These are phyloP conservation scores for Podospora pseudocomata DNA, from an alignment of 495 filamentous ascomycete species.

Conservation along the genomic window DNA sequence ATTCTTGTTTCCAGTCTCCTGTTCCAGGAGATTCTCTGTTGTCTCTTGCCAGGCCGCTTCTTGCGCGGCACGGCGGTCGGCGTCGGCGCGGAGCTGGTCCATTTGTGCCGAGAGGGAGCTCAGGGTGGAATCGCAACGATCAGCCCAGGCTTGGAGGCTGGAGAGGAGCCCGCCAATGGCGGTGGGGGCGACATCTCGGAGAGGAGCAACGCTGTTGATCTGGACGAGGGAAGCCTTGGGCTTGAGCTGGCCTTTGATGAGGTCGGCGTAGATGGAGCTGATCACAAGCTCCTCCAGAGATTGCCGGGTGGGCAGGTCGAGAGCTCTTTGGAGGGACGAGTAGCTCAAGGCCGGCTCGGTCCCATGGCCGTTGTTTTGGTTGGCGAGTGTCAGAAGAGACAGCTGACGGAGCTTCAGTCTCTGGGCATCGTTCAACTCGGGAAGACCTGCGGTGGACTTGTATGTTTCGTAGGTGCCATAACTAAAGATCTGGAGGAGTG, in stretches of 20 bases:
- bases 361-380: slow-evolving; percentile 43
- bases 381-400: slow-evolving; percentile 73
- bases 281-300: slow-evolving; percentile 90
- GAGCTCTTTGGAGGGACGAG: slow-evolving; percentile 56
- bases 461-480: slow-evolving; percentile 87
- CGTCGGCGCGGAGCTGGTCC: slow-evolving; percentile 50
- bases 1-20: slow-evolving; percentile 23
- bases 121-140: slow-evolving; percentile 71
- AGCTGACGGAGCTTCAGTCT: slow-evolving; percentile 84
- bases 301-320: slow-evolving; percentile 62
- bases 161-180: slow-evolving; percentile 61
- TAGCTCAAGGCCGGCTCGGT: slow-evolving; percentile 58
- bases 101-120: slow-evolving; percentile 72
- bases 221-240: slow-evolving; percentile 66
- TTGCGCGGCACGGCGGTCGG: slow-evolving; percentile 52
- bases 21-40: slow-evolving; percentile 42
- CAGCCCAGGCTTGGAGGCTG: slow-evolving; percentile 68
- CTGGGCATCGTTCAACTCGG: slow-evolving; percentile 68
- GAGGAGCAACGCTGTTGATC: slow-evolving; percentile 73
- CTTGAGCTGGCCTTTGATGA: slow-evolving; percentile 78
- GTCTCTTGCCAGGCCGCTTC: slow-evolving; percentile 43
- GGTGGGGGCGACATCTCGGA: slow-evolving; percentile 75
- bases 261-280: slow-evolving; percentile 78
- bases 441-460: slow-evolving; percentile 51
- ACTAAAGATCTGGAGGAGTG: slow-evolving; percentile 84